Evolutionary conservation across 148 eudicot genomes (phyloP), one percentile per base, ranked within the genome.

Genomic region (Beta vulgaris): DNA sequence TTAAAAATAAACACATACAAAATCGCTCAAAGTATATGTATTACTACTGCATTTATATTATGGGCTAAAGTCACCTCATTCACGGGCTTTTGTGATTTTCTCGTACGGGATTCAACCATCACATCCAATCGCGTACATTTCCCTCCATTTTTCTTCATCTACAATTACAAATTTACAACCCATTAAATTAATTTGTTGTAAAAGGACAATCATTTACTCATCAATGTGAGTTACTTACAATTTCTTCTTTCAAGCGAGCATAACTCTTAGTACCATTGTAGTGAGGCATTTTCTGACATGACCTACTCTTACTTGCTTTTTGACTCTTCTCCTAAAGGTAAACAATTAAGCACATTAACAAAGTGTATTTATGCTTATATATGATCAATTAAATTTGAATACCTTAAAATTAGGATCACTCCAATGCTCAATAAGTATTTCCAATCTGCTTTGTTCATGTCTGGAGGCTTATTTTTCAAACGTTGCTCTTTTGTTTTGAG

Each of bases 261-360:
- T 31, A 67, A 48, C 77, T 74, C 63, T 63, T 62, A 18, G 60
- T 31, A 9, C 77, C 77, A 15, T 37, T 74, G 21, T 74, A 74
- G 44, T 74, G 77, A 35, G 60, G 61, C 70, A 63, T 74, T 40
- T 63, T 48, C 21, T 44, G 70, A 49, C 0, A 13, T 6, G 46
- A 46, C 43, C 77, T 62, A 18, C 60, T 73, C 25, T 43, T 6
- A n/a, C 44, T 61, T 25, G 58, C 76, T 21, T 61, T 73, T 0
- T 0, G 1, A 4, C 68, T 73, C 16, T 73, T 73, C 29, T 43
- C 57, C 68, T 73, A 29, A 26, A 28, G 16, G 5, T 10, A 25
- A 25, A 72, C 34, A 37, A 39, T 1, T 4, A 36, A 23, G n/a
- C n/a, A n/a, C n/a, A n/a, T n/a, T n/a, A n/a, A n/a, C n/a, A n/a